Conservation (phyloP, 177 flowering plant species). For the Vitis hybrid region DNA sequence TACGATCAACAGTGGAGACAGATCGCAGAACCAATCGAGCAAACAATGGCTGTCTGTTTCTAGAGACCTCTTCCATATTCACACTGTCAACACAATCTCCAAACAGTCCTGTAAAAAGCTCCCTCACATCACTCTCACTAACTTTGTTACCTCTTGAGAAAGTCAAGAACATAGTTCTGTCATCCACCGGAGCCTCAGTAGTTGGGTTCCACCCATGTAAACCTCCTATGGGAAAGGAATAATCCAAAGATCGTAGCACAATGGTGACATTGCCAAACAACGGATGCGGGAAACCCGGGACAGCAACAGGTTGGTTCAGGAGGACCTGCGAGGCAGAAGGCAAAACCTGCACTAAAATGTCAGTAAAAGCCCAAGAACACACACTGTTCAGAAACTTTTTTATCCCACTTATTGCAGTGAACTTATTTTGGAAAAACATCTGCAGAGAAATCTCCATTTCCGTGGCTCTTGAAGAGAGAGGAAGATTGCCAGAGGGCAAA, state of each 20-base stretch:
- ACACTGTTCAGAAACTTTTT: constrained; percentile 24
- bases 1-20: constrained; percentile 8
- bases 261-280: constrained; percentile 18
- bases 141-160: constrained; percentile 38
- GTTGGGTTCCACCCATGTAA: constrained; percentile 21
- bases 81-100: constrained; percentile 30
- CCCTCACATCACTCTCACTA: constrained; percentile 19
- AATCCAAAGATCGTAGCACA: neutral
- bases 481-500: constrained; percentile 11
- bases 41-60: constrained; percentile 26
- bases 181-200: constrained; percentile 12
- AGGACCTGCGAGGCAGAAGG: neutral
- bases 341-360: constrained; percentile 20
- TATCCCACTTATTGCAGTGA: constrained; percentile 29
- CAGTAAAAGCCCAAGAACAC: constrained; percentile 35
- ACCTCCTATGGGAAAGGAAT: neutral
- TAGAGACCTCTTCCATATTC: constrained; percentile 15
- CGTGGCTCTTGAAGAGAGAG: constrained; percentile 15
- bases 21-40: constrained; percentile 29
- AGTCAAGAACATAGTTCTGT: constrained; percentile 32
- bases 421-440: constrained; percentile 17
- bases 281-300: constrained; percentile 43
- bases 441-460: constrained; percentile 18
- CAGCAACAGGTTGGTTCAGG: constrained; percentile 2
- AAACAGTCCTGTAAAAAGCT: constrained; percentile 13